These are phyloP conservation scores for Vararia minispora DNA, from an alignment of 768 basidiomycete species.

Conservation along the genomic window DNA sequence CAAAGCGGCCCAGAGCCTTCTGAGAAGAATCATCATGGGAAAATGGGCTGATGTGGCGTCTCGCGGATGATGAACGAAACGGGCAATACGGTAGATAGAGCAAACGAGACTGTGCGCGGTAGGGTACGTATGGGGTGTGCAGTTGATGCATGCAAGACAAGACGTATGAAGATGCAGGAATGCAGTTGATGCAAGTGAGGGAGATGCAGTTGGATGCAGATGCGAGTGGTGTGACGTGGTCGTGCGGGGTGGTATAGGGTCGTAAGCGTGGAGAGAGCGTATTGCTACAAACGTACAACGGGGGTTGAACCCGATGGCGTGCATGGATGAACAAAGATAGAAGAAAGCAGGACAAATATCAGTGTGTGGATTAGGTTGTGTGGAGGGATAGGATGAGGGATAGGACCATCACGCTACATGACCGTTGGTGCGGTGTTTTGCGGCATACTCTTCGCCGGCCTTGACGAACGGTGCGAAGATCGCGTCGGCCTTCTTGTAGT, in stretches of 20 bases:
- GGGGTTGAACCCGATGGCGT: conserved; percentile 77
- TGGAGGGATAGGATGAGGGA: conserved; percentile 12
- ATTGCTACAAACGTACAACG: conserved; percentile 34
- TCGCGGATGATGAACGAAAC: no score
- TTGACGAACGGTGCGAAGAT: conserved; percentile 85
- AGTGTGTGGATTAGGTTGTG: conserved; percentile 17
- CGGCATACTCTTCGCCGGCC: conserved; percentile 51
- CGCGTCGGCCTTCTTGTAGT: conserved; percentile 74
- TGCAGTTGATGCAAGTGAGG: conserved; percentile 25
- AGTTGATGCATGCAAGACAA: conserved; percentile 8
- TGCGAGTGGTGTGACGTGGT: background rate
- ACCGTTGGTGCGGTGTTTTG: conserved; percentile 11
- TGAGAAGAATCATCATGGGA: no score
- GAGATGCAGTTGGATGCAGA: conserved; percentile 15
- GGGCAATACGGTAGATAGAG: no score
- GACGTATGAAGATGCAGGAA: conserved; percentile 8
- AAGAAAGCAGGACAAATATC: conserved; percentile 11
- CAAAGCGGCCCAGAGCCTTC: no score
- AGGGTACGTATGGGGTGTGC: no score
- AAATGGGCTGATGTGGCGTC: no score
- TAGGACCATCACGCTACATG: conserved; percentile 9
- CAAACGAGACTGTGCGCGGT: no score
- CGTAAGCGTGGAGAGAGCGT: conserved; percentile 5
- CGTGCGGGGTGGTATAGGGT: conserved; percentile 1
- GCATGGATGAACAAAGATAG: conserved; percentile 24